Conservation (phyloP, 257 asterid genomes). For the Mitragyna speciosa region DNA sequence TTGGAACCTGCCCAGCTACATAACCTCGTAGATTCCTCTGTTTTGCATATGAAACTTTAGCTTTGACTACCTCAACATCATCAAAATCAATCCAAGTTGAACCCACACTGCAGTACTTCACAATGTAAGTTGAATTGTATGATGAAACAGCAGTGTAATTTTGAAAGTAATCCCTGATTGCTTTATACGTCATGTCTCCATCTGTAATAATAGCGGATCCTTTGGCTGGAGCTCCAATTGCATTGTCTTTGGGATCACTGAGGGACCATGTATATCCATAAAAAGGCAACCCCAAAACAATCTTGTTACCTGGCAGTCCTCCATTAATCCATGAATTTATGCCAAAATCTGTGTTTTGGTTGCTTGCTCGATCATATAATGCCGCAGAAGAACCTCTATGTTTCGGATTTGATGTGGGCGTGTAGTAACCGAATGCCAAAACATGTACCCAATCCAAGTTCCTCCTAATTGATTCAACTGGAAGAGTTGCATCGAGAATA, state of each 20-base stretch:
- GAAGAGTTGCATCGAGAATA: constrained; percentile 19
- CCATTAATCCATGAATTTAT: constrained; percentile 12
- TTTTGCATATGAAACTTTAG: constrained; percentile 43
- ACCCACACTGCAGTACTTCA: constrained; percentile 25
- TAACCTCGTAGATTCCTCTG: constrained; percentile 36
- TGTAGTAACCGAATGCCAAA: constrained; percentile 27
- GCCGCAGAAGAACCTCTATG: constrained; percentile 35
- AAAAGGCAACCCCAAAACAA: constrained; percentile 41
- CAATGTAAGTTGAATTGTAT: constrained; percentile 38
- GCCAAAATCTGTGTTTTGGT: constrained; percentile 35
- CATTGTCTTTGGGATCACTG: constrained; percentile 25
- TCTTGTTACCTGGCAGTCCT: constrained; percentile 28
- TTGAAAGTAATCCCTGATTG: constrained; percentile 23
- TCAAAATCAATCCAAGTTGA: constrained; percentile 37
- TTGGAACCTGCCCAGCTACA: constrained; percentile 29
- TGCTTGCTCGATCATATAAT: constrained; percentile 38
- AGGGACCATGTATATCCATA: constrained; percentile 52
- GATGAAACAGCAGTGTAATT: constrained; percentile 15
- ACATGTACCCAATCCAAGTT: constrained; percentile 37
- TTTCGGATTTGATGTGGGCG: constrained; percentile 16
- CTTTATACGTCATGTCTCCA: constrained; percentile 30
- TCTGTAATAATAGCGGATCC: constrained; percentile 27
- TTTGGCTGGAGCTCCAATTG: constrained; percentile 28
- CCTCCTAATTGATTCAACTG: constrained; percentile 23
- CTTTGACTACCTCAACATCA: constrained; percentile 34